Conservation (phyloP, 106 monocot genomes). For the Allium fistulosum region DNA sequence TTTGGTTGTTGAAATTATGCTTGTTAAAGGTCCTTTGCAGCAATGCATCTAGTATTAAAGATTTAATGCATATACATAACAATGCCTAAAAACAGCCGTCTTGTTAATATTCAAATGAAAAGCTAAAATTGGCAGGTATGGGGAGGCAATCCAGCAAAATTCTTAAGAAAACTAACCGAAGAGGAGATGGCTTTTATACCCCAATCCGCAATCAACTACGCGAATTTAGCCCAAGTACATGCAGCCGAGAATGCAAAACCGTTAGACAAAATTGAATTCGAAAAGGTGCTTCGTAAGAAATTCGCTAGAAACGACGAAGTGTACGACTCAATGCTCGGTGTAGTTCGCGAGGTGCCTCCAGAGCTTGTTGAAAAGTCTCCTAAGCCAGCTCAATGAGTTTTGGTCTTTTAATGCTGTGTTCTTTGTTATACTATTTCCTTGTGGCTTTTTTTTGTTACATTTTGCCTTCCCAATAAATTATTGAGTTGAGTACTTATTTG, state of each 20-base stretch:
- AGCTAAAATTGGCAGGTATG: conserved; percentile 49
- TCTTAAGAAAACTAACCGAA: conserved; percentile 78
- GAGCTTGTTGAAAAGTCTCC: conserved; percentile 55
- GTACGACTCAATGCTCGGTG: conserved; percentile 75
- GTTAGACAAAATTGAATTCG: conserved; percentile 83
- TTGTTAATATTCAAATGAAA: too few species aligned
- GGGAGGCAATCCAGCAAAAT: conserved; percentile 89
- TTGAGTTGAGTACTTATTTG: conserved; percentile 4
- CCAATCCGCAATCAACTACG: conserved; percentile 76
- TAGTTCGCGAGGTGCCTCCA: conserved; percentile 58
- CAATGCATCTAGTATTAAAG: too few species aligned
- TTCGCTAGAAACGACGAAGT: conserved; percentile 71
- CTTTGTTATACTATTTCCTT: background rate
- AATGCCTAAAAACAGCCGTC: too few species aligned
- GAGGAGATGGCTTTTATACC: conserved; percentile 81
- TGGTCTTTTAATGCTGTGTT: background rate
- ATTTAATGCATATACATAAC: too few species aligned
- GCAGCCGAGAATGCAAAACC: conserved; percentile 79
- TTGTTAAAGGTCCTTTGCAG: too few species aligned
- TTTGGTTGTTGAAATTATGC: too few species aligned
- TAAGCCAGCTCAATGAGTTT: conserved; percentile 31
- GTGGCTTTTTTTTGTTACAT: background rate
- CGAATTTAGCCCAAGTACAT: conserved; percentile 76
- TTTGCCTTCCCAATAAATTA: conserved; percentile 10
- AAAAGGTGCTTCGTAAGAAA: conserved; percentile 87